Conservation (phyloP, 441 rosid genomes). For the California macrophylla region DNA sequence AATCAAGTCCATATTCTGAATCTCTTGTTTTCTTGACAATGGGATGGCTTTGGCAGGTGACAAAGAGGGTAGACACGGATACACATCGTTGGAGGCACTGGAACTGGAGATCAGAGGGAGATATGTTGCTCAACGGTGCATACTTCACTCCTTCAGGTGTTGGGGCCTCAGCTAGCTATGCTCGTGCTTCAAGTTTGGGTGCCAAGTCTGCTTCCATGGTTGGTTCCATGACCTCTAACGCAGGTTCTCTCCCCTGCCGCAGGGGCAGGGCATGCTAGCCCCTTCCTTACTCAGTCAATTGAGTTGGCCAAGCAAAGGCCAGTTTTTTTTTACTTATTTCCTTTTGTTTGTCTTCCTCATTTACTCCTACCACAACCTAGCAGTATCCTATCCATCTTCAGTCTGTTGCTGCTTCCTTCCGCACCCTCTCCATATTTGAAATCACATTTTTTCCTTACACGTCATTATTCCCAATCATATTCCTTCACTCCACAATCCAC, state of each 20-base stretch:
- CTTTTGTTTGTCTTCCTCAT: slow-evolving; percentile 6
- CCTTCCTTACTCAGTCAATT: neutral
- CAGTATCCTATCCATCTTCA: slow-evolving; percentile 19
- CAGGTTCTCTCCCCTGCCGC: slow-evolving; percentile 66
- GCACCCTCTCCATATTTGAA: slow-evolving; percentile 27
- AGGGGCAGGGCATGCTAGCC: slow-evolving; percentile 48
- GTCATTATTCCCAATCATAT: slow-evolving; percentile 7
- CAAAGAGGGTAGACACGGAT: slow-evolving; percentile 75
- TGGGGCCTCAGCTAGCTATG: slow-evolving; percentile 74
- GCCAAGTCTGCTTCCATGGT: slow-evolving; percentile 82
- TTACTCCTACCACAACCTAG: neutral
- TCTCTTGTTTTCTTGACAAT: neutral
- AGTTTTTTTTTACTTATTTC: neutral
- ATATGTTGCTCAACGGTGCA: slow-evolving; percentile 73
- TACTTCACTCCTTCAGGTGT: slow-evolving; percentile 85
- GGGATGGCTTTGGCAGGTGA: slow-evolving; percentile 40
- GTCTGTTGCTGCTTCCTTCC: slow-evolving; percentile 23
- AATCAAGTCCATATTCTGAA: neutral
- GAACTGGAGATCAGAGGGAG: slow-evolving; percentile 97
- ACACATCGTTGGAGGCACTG: slow-evolving; percentile 51
- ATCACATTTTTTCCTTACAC: slow-evolving; percentile 35
- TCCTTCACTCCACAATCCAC: slow-evolving; percentile 6
- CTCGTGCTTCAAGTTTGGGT: slow-evolving; percentile 83
- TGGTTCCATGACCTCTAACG: slow-evolving; percentile 58
- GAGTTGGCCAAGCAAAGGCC: slow-evolving; percentile 23